phyloP scores from a whole-genome alignment of 2,329 filamentous ascomycete genomes.

The Cadophora sp. region DNA sequence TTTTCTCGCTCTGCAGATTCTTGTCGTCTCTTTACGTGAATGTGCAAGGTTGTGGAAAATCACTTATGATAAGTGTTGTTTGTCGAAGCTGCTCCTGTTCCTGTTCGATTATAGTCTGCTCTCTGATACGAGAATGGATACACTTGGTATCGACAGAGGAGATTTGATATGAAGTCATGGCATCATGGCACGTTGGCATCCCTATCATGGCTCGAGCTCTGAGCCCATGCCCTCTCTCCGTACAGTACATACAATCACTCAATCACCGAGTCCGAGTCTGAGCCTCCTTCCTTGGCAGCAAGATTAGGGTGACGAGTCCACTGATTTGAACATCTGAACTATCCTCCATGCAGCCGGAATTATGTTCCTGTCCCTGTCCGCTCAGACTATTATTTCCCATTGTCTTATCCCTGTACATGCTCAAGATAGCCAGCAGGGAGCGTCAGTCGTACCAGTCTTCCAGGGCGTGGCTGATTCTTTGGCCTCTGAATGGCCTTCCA shows the following conservation, averaged over 20 bases:
- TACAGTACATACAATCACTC: too few relatives aligned
- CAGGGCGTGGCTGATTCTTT: background rate
- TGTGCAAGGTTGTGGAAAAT: background rate
- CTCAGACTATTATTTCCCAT: background rate
- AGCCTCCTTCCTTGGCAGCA: too few relatives aligned
- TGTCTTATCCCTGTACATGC: background rate
- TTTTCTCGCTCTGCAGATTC: background rate
- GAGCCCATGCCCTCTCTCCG: background rate
- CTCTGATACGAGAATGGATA: background rate
- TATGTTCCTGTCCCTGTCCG: background rate
- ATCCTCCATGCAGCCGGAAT: background rate
- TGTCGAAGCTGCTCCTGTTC: background rate
- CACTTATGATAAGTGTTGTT: background rate
- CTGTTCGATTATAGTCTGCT: background rate
- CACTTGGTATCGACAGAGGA: background rate
- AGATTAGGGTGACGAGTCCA: too few relatives aligned
- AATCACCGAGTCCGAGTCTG: background rate
- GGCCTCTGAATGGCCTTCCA: background rate
- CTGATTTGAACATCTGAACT: too few relatives aligned
- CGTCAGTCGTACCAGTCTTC: background rate
- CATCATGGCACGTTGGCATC: background rate
- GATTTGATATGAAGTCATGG: conserved; percentile 2
- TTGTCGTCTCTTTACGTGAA: background rate
- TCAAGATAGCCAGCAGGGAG: background rate
- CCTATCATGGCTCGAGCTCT: background rate